Percentiles rank a stretch among this genome's conserved stretches.
These are phyloP conservation scores for Mortierella sp. DNA, from an alignment of 371 early-diverging fungal genomes.

Conservation along the genomic window DNA sequence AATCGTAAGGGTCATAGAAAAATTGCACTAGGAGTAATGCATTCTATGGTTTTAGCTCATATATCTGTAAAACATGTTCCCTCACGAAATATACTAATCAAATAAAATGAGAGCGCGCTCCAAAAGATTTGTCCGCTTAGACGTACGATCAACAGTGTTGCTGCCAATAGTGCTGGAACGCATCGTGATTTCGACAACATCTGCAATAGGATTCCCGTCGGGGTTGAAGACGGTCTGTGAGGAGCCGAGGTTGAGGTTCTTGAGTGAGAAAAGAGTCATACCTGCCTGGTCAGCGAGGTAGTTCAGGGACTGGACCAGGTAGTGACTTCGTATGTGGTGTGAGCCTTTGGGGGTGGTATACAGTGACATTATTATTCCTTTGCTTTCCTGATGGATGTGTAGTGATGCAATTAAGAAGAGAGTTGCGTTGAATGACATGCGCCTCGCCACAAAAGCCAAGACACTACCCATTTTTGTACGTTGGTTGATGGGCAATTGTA, in stretches of 20 bases:
- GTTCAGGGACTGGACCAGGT: conserved; percentile 31
- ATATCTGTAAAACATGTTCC: neutral
- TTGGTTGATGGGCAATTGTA: neutral
- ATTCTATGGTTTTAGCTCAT: neutral
- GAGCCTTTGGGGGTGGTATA: conserved; percentile 30
- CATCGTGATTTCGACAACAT: conserved; percentile 37
- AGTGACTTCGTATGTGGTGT: conserved; percentile 17
- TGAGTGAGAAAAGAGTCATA: conserved; percentile 50
- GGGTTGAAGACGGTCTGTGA: conserved; percentile 47
- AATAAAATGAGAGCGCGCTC: conserved; percentile 6
- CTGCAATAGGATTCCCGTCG: conserved; percentile 37
- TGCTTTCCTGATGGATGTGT: neutral
- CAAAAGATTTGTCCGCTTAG: neutral
- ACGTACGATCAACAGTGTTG: conserved; percentile 42
- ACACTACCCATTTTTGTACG: neutral
- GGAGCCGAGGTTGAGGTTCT: conserved; percentile 30
- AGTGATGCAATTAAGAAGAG: neutral
- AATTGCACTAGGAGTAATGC: conserved; percentile 42
- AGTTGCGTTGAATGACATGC: neutral
- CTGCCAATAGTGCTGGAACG: conserved; percentile 46
- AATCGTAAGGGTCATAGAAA: conserved; percentile 49
- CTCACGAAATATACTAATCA: neutral
- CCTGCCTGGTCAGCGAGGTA: conserved; percentile 33
- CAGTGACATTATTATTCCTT: conserved; percentile 31
- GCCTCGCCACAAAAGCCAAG: neutral